A percentile compares a stretch with the other conserved stretches of the same genome.
These are phyloP conservation scores for Neurospora discreta DNA, from an alignment of 495 filamentous ascomycete species.

Conservation along the genomic window DNA sequence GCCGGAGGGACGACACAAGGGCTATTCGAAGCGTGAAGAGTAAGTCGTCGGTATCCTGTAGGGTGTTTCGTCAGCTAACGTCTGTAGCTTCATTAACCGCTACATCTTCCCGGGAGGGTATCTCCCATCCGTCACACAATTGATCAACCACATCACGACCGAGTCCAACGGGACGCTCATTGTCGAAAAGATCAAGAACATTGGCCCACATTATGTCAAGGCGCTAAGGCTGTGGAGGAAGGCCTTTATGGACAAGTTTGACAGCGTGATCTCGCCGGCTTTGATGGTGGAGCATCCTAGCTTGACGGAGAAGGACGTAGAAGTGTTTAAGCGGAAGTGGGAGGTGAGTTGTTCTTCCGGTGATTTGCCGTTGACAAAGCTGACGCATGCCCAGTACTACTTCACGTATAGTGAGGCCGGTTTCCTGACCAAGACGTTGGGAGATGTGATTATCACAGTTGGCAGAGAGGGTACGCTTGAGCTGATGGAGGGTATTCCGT, in stretches of 20 bases:
- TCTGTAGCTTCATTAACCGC: conserved; percentile 51
- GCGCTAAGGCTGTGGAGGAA: conserved; percentile 57
- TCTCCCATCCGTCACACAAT: conserved; percentile 51
- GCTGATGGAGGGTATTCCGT: conserved; percentile 53
- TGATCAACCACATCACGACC: conserved; percentile 46
- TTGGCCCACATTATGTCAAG: conserved; percentile 60
- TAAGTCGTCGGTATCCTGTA: conserved; percentile 12
- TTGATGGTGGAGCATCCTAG: conserved; percentile 39
- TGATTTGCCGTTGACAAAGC: neutral
- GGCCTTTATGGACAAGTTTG: conserved; percentile 50
- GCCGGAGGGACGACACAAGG: conserved; percentile 45
- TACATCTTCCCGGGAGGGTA: conserved; percentile 71
- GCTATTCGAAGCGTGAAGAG: conserved; percentile 36
- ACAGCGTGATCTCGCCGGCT: conserved; percentile 42
- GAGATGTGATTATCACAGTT: conserved; percentile 58
- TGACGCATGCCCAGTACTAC: conserved; percentile 44
- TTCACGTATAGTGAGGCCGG: conserved; percentile 65
- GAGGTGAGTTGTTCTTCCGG: conserved; percentile 29
- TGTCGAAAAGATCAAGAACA: conserved; percentile 53
- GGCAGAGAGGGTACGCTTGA: conserved; percentile 54
- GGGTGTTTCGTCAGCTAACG: neutral
- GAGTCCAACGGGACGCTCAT: conserved; percentile 48
- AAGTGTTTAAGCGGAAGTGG: conserved; percentile 60
- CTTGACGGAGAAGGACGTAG: conserved; percentile 46
- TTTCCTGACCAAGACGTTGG: conserved; percentile 56